Conservation (phyloP, 2,329 filamentous ascomycete species). For the Apiospora hydei region DNA sequence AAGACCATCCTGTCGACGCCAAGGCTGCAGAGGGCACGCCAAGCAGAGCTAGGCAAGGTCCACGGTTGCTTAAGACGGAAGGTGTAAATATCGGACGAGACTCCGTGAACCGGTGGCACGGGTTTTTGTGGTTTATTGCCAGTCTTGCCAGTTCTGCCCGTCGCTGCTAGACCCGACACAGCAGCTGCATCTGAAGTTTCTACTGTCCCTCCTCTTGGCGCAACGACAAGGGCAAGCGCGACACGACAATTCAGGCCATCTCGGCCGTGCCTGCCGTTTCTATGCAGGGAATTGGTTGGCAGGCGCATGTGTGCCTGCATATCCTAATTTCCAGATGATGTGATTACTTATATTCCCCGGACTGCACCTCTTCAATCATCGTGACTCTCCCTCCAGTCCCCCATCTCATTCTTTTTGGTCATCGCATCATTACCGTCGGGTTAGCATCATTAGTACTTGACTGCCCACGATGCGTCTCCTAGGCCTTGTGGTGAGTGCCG, state of each 20-base stretch:
- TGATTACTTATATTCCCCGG: neutral
- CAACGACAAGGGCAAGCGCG: neutral
- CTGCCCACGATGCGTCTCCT: neutral
- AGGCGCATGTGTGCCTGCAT: neutral
- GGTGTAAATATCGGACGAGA: neutral
- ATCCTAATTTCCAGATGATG: neutral
- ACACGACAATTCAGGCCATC: neutral
- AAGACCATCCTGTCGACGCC: neutral
- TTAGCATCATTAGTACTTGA: no score
- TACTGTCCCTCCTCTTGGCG: neutral
- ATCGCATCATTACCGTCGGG: neutral
- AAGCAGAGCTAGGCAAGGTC: neutral
- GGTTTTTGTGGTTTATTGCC: neutral
- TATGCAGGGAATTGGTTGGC: neutral
- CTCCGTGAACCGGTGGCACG: neutral
- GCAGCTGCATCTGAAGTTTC: neutral
- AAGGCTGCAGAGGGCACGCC: neutral
- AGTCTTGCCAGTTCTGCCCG: neutral
- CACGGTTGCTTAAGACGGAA: conserved; percentile 4
- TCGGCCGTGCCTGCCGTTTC: neutral
- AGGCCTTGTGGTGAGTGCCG: neutral
- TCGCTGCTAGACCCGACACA: neutral
- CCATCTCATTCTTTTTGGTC: neutral
- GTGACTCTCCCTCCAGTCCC: neutral
- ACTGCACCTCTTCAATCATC: neutral